Base-by-base conservation (phyloP, 2,329 filamentous ascomycete species). In the Colletotrichum cuscutae region DNA sequence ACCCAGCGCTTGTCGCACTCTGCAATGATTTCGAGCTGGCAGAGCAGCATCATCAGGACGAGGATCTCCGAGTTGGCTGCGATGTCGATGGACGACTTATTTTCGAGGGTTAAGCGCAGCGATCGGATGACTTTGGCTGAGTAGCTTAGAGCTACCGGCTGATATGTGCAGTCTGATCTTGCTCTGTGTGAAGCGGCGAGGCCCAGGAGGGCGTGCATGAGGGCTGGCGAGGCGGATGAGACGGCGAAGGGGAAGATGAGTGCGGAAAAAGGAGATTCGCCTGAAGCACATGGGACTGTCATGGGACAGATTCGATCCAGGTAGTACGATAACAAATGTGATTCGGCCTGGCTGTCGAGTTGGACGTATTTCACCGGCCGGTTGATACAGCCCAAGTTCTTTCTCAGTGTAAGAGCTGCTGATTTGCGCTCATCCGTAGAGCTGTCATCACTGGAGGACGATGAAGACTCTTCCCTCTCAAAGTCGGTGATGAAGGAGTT, bases 1-100 rank as follows among this genome's bases (percentile, higher is more conserved):
- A 82, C 83, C 84, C 84, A 86, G 68, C 82, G 80, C 63, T 81
- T 79, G 66, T 85, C 83, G 65, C 83, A 84, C 57, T 84, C 81
- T 60, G 59, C 61, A 19, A 72, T 73, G 58, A 75, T 74, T 35
- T 75, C 74, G 12, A 75, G 53, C 46, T 75, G 74, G 26, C 74
- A 75, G 9, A 75, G 37, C 1, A 75, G 63, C 74, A 75, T 75
- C 32, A 72, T 75, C 30, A 75, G 24, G 4, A 75, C 74, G 28
- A 75, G 62, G 11, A 74, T 60, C 54, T 75, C 74, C 5, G 73
- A 68, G 66, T 54, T 72, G 22, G 61, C 58, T 2, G 68, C 72
- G 15, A 75, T 57, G 42, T 71, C 68, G 12, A 69, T 54, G 35
- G 65, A 35, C 6, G 68, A 59, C 13, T 61, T 71, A 46, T 58